Percentiles rank a stretch among this genome's conserved stretches.
phyloP scores from a whole-genome alignment of 1,284 basidiomycete species.

The Irpex lacteus region DNA sequence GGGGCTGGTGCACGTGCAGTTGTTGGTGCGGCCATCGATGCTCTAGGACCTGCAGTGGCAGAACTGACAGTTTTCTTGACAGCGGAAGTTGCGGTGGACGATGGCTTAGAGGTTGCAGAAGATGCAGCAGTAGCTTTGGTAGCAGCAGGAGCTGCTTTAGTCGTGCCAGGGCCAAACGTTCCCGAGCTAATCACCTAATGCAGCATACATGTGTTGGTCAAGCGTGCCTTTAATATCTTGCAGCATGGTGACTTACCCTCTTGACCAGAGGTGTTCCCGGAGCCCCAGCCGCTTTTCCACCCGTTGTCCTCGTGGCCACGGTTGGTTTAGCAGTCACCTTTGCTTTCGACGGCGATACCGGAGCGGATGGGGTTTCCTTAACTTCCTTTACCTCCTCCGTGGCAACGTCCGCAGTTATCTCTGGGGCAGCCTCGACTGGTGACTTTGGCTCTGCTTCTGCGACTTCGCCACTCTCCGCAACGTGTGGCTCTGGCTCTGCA shows the following conservation, averaged over 20 bases:
- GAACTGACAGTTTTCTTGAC: constrained; percentile 13
- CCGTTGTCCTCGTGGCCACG: constrained; percentile 35
- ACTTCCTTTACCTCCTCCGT: constrained; percentile 6
- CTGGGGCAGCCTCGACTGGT: constrained; percentile 14
- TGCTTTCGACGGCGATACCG: constrained; percentile 21
- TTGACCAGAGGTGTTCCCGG: constrained; percentile 57
- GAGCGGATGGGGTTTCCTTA: constrained; percentile 15
- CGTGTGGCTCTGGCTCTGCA: constrained; percentile 21
- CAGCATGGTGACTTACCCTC: constrained; percentile 46
- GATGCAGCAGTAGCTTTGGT: constrained; percentile 38
- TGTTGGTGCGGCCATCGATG: constrained; percentile 35
- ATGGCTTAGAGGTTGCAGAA: constrained; percentile 29
- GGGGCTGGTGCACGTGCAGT: constrained; percentile 4
- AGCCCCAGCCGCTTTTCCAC: constrained; percentile 34
- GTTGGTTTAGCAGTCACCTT: constrained; percentile 29
- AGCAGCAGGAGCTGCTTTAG: constrained; percentile 42
- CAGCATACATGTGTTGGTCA: background rate
- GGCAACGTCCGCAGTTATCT: constrained; percentile 11
- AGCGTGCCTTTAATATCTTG: constrained; percentile 8
- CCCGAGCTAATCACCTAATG: constrained; percentile 62
- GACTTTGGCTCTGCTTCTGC: constrained; percentile 13
- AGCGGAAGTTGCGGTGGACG: constrained; percentile 19
- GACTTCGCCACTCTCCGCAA: constrained; percentile 23
- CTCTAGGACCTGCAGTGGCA: constrained; percentile 18
- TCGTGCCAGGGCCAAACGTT: constrained; percentile 59